These are phyloP conservation scores for Thalassiosira hispida DNA, from an alignment of 352 stramenopile species.

Conservation along the genomic window DNA sequence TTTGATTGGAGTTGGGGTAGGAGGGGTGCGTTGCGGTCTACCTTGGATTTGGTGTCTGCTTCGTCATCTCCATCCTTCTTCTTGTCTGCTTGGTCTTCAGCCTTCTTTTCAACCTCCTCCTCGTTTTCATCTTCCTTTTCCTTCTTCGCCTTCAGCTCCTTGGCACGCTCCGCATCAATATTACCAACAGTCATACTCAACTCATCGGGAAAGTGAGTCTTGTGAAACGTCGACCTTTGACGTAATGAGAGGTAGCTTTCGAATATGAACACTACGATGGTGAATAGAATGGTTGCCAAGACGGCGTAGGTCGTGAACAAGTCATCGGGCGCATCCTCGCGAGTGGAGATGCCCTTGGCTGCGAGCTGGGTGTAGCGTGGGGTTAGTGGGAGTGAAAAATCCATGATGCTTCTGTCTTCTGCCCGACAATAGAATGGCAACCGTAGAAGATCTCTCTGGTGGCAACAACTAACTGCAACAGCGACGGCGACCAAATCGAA, in stretches of 20 bases:
- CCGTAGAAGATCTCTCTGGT: too few species aligned
- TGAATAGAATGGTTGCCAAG: slow-evolving; percentile 87
- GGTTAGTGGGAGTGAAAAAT: slow-evolving; percentile 30
- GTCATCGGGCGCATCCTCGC: slow-evolving; percentile 2
- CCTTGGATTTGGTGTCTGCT: slow-evolving; percentile 32
- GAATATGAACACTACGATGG: slow-evolving; percentile 89
- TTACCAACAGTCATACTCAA: slow-evolving; percentile 65
- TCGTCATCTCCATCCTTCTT: slow-evolving; percentile 14
- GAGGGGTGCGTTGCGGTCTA: slow-evolving; percentile 72
- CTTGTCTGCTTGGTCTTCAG: slow-evolving; percentile 10
- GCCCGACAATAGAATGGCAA: too few species aligned
- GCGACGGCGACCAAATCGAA: too few species aligned
- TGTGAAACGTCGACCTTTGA: slow-evolving; percentile 90
- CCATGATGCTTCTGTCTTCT: too few species aligned
- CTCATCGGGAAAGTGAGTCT: slow-evolving; percentile 80
- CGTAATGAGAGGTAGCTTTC: slow-evolving; percentile 92
- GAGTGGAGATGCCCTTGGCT: background rate
- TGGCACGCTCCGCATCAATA: slow-evolving; percentile 69
- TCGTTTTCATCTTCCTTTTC: slow-evolving; percentile 50
- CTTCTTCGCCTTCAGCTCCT: slow-evolving; percentile 23
- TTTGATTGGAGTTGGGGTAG: slow-evolving; percentile 89
- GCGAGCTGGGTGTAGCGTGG: slow-evolving; percentile 39
- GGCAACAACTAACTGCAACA: too few species aligned
- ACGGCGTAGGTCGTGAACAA: slow-evolving; percentile 29
- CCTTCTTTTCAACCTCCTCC: slow-evolving; percentile 11